These are phyloP conservation scores for Mycena sanguinolenta DNA, from an alignment of 768 basidiomycete species.

Conservation along the genomic window DNA sequence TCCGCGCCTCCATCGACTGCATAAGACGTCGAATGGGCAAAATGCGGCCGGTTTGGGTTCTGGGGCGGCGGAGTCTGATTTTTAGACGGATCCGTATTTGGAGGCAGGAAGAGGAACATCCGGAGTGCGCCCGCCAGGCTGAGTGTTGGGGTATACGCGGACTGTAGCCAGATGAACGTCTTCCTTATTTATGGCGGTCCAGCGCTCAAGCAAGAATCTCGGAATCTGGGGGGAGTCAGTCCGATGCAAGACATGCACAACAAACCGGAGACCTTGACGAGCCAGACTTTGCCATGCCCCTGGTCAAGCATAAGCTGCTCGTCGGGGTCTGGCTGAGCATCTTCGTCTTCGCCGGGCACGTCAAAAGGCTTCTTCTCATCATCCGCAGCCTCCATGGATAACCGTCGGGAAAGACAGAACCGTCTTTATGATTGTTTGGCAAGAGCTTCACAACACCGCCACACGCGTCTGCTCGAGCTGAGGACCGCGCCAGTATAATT, in stretches of 20 bases:
- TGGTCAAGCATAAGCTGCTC: slow-evolving; percentile 85
- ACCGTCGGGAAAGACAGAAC: too few species aligned
- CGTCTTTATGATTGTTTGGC: neutral
- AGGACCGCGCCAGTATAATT: too few species aligned
- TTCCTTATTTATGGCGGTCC: slow-evolving; percentile 81
- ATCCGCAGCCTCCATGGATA: slow-evolving; percentile 48
- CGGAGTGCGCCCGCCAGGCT: slow-evolving; percentile 58
- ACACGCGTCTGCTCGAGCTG: too few species aligned
- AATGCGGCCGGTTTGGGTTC: slow-evolving; percentile 53
- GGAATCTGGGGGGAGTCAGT: slow-evolving; percentile 70
- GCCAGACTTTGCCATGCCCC: slow-evolving; percentile 83
- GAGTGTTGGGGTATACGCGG: slow-evolving; percentile 72
- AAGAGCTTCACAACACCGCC: neutral
- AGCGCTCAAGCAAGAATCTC: slow-evolving; percentile 87
- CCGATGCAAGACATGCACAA: neutral
- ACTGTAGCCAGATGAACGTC: slow-evolving; percentile 88
- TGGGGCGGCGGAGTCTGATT: slow-evolving; percentile 25
- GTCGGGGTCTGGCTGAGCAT: slow-evolving; percentile 81
- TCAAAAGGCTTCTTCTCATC: slow-evolving; percentile 86
- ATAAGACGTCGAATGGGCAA: slow-evolving; percentile 51
- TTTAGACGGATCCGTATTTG: slow-evolving; percentile 61
- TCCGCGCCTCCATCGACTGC: slow-evolving; percentile 50
- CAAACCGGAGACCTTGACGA: slow-evolving; percentile 76
- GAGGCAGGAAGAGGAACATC: slow-evolving; percentile 77
- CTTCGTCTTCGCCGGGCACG: slow-evolving; percentile 62